phyloP scores from a whole-genome alignment of 345 rosid species.

The Aquilaria sinensis region DNA sequence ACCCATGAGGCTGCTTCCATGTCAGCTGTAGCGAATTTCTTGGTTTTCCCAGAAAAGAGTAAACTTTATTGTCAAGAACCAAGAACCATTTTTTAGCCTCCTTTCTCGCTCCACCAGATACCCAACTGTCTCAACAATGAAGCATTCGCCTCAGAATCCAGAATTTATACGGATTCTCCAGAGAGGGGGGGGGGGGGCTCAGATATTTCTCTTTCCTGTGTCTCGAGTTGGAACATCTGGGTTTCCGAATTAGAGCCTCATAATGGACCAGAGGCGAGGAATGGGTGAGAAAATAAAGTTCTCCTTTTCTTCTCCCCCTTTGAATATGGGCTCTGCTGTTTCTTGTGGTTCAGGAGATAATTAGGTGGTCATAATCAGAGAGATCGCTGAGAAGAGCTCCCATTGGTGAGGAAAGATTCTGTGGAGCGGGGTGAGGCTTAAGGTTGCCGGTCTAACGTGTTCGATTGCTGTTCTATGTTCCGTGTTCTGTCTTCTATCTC shows the following conservation, averaged over 20 bases:
- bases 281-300: slow-evolving; percentile 6
- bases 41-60: slow-evolving; percentile 7
- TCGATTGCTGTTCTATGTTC: slow-evolving; percentile 27
- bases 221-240: not conserved
- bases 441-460: slow-evolving; percentile 26
- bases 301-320: not conserved
- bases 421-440: slow-evolving; percentile 15
- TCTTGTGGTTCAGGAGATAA: not conserved
- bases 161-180: slow-evolving; percentile 7
- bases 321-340: not conserved
- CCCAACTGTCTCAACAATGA: not conserved
- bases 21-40: slow-evolving; percentile 9
- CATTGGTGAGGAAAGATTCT: slow-evolving; percentile 48
- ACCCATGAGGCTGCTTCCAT: slow-evolving; percentile 44
- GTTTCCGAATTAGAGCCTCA: slow-evolving; percentile 21
- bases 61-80: slow-evolving; percentile 12
- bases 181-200: not conserved
- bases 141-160: slow-evolving; percentile 4
- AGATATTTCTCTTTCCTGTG: slow-evolving; percentile 1
- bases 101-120: not conserved
- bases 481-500: not conserved
- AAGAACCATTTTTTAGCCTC: not conserved
- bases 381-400: slow-evolving; percentile 29
- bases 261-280: slow-evolving; percentile 30
- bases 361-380: slow-evolving; percentile 14